Evolutionary conservation across 208 protist species (phyloP).

Genomic region (Acanthamoeba sp.): DNA sequence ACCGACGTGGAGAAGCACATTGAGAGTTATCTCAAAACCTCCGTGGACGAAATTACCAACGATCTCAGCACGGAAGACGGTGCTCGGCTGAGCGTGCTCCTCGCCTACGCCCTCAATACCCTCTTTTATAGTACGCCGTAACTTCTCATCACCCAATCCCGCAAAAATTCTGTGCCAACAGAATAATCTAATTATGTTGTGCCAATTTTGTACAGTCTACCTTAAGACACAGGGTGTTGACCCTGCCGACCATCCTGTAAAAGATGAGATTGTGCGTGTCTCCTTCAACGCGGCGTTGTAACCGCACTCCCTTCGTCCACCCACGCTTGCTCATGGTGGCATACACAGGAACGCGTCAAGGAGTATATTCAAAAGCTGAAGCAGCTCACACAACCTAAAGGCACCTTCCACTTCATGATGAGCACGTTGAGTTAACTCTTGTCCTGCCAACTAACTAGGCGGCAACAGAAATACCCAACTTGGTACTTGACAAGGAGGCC

Average conservation of each 20-base stretch:
- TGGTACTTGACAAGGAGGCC: constrained; percentile 15
- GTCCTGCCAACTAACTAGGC: background rate
- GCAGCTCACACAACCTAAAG: constrained; percentile 35
- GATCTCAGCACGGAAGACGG: constrained; percentile 10
- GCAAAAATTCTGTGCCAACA: background rate
- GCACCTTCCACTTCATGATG: background rate
- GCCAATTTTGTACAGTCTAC: background rate
- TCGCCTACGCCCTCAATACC: constrained; percentile 44
- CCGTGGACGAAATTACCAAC: constrained; percentile 4
- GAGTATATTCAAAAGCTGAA: constrained; percentile 57
- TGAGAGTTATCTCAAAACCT: constrained; percentile 43
- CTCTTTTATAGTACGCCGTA: constrained; percentile 33
- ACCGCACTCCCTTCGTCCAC: no score
- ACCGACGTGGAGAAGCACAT: constrained; percentile 22
- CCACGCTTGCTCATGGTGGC: background rate
- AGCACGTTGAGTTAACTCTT: background rate
- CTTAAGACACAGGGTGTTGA: constrained; percentile 37
- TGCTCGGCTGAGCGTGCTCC: constrained; percentile 17
- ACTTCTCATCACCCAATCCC: background rate
- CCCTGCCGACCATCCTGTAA: constrained; percentile 13
- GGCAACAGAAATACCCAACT: background rate
- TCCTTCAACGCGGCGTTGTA: no score
- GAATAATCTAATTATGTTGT: background rate
- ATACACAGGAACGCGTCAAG: constrained; percentile 35
- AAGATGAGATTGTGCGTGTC: constrained; percentile 10